Evolutionary conservation across 768 basidiomycete species (phyloP), one percentile per base, ranked within the genome.

Genomic region (Trametes punicea): DNA sequence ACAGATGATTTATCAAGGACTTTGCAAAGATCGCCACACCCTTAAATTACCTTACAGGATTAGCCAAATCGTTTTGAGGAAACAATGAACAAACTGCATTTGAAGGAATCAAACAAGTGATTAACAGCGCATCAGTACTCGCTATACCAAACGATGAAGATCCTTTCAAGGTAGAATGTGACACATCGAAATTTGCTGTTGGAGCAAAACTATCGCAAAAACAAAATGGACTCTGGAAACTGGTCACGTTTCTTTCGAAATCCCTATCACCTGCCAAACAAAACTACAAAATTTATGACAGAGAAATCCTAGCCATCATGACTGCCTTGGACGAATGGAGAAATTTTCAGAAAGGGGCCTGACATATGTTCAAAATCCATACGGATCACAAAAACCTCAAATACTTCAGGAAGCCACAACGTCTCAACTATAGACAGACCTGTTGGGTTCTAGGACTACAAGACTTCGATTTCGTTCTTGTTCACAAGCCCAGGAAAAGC

Each of bases 221-320:
- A 3, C 31, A 38, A 1, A 49, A 64, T 16, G 58, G 51, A 2
- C 4, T 45, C 1, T 61, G 53, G 47, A 50, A 61, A 18, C 54
- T 58, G 0, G 33, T 57, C 15, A 60, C 57, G 2, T 67, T 39
- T 20, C 42, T 53, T 2, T 63, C 60, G 1, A 46, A 57, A 52
- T 21, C 30, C 6, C 38, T 60, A 5, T 49, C 49, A 13, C 38
- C 39, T 0, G 62, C 70, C 0, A 69, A 75, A 49, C 46, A 56
- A 2, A 74, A 74, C 50, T 66, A 66, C 31, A 20, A 62, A 21
- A 61, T 63, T 45, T 73, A 74, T 57, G 62, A 76, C 51, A 71
- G 71, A 47, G 76, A 77, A 58, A 49, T 76, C 1, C 62, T 75
- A 0, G 72, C 72, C 0, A 67, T 76, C n/a, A 68, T 76, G 10